phyloP scores from a whole-genome alignment of 164 flowering plant genomes.

The Berberis vulgaris region DNA sequence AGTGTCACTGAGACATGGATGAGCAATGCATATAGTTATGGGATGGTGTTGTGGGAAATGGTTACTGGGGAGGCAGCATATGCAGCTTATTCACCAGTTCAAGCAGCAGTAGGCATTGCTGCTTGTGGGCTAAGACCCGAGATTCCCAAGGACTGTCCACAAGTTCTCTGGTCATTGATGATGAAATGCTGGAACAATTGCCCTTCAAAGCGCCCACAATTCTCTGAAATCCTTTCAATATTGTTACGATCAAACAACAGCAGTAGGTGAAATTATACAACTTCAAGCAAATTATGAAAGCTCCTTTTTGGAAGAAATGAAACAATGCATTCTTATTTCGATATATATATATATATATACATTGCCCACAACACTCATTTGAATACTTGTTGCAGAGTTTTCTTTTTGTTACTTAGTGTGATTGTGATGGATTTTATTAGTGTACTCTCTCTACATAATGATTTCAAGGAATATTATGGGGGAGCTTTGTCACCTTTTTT shows the following conservation, averaged over 20 bases:
- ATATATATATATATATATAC: too few species aligned
- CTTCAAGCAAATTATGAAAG: too few species aligned
- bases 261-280: slow-evolving; percentile 7
- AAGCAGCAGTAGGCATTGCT: slow-evolving; percentile 95
- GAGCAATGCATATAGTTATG: slow-evolving; percentile 93
- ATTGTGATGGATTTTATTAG: too few species aligned
- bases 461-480: too few species aligned
- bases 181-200: slow-evolving; percentile 74
- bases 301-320: too few species aligned
- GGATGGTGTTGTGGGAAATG: slow-evolving; percentile 97
- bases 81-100: slow-evolving; percentile 78
- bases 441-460: too few species aligned
- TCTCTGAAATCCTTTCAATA: slow-evolving; percentile 56
- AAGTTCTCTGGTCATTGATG: slow-evolving; percentile 54
- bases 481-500: too few species aligned
- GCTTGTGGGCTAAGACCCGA: slow-evolving; percentile 96
- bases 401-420: too few species aligned
- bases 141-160: slow-evolving; percentile 85
- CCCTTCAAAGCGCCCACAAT: slow-evolving; percentile 82
- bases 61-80: slow-evolving; percentile 88
- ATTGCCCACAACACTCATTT: too few species aligned
- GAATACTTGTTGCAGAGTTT: too few species aligned
- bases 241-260: slow-evolving; percentile 37
- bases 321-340: too few species aligned
- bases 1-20: slow-evolving; percentile 80